A percentile compares a stretch with the other conserved stretches of the same genome.
Conservation (phyloP, 106 monocot species). For the Narthecium ossifragum region DNA sequence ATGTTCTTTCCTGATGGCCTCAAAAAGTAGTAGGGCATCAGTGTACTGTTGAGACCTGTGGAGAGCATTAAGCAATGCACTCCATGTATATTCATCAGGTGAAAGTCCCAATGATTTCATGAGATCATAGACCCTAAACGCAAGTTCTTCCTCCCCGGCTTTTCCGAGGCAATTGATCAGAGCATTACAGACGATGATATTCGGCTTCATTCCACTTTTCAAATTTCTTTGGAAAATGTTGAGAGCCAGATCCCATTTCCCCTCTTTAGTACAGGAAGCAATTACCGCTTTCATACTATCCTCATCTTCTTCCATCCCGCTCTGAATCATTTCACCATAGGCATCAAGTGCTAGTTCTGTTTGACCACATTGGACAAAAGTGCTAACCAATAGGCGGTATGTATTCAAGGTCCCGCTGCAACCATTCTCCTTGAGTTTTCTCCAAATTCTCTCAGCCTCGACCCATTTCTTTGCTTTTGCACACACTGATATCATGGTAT, state of each 20-base stretch:
- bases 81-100: constrained; percentile 88
- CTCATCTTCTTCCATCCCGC: constrained; percentile 48
- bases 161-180: constrained; percentile 90
- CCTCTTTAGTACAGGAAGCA: constrained; percentile 80
- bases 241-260: constrained; percentile 63
- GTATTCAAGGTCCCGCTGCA: constrained; percentile 50
- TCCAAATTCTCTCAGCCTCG: constrained; percentile 67
- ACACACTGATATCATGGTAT: constrained; percentile 79
- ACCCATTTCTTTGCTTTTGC: constrained; percentile 67
- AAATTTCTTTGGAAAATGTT: constrained; percentile 59
- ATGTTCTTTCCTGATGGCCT: constrained; percentile 32
- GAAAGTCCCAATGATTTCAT: constrained; percentile 48
- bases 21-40: constrained; percentile 58
- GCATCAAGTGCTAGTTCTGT: constrained; percentile 67
- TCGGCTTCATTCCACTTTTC: constrained; percentile 48
- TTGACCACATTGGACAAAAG: constrained; percentile 82
- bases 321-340: constrained; percentile 71
- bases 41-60: constrained; percentile 50
- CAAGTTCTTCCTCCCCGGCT: constrained; percentile 57
- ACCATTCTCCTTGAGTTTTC: constrained; percentile 41
- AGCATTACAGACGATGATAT: constrained; percentile 64
- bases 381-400: constrained; percentile 70
- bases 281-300: constrained; percentile 84
- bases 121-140: constrained; percentile 57
- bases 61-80: constrained; percentile 67